Base-by-base conservation (phyloP, 2,329 filamentous ascomycete species). In the Scorias spongiosa region DNA sequence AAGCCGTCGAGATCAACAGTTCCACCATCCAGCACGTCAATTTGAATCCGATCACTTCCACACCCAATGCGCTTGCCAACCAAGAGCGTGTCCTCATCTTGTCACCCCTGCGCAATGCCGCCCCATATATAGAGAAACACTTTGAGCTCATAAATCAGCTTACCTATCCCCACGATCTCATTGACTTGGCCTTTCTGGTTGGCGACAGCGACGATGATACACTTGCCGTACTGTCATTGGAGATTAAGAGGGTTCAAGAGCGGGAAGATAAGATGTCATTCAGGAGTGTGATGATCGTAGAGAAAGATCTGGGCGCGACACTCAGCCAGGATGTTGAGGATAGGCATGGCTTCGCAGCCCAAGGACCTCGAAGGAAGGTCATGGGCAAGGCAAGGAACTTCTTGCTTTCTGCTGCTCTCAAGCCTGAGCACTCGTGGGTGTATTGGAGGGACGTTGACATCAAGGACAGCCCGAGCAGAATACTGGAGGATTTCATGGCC, bases 381-480 rank as follows among this genome's bases (percentile, higher is more conserved):
- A 88, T 98, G 76, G 91, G 83, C 39, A 79, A 75, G 53, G 91
- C 91, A 26, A 78, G 91, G 54, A 98, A 98, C 63, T 98, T 93
- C 63, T 72, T 98, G 15, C 75, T 98, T 2, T 76, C 79, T 29
- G 72, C 85, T 0, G 81, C 91, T 2, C 61, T 98, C 56, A 93
- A 93, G 68, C 79, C 87, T 0, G 87, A 96, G 48, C 91, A 98
- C 61, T 89, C 87, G 8, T 98, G 91, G 91, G 88, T 96, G 8
- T 96, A 95, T 64, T 98, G 91, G 91, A 78, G 91, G 47, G 91
- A 98, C 62, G 88, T 94, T 41, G 91, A 98, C 63, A 95, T 98
- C 54, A 79, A 84, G 40, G 88, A 98, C 59, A 93, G 83, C 61
- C 86, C 89, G 1, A 74, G 75, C 50, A 80, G 76, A 58, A 93